Conservation (phyloP, 2,329 filamentous ascomycete genomes). For the Xylaria multiplex region DNA sequence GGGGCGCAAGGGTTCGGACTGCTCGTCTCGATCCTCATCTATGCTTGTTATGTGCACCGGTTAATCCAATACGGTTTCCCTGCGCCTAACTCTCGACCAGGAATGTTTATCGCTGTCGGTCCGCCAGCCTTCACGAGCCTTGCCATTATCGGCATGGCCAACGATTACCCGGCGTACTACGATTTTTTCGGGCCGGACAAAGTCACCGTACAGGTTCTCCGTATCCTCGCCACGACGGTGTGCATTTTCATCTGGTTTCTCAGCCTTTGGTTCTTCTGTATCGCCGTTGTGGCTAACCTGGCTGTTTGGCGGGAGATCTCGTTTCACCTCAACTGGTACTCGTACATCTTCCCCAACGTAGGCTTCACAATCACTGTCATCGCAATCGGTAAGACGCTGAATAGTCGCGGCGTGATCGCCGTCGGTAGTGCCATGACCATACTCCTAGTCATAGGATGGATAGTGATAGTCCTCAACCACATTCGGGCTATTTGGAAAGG, state of each 20-base stretch:
- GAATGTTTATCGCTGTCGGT: constrained; percentile 64
- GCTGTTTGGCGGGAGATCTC: constrained; percentile 44
- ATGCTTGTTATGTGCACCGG: constrained; percentile 54
- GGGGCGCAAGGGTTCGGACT: constrained; percentile 58
- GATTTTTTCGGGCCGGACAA: constrained; percentile 43
- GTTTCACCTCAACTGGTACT: constrained; percentile 66
- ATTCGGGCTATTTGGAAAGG: constrained; percentile 60
- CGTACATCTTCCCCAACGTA: constrained; percentile 73
- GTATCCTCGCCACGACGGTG: constrained; percentile 53
- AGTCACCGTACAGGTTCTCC: constrained; percentile 48
- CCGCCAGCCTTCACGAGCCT: constrained; percentile 56
- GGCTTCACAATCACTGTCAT: constrained; percentile 70
- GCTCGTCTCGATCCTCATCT: constrained; percentile 56
- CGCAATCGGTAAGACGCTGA: constrained; percentile 62
- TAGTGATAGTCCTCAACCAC: constrained; percentile 61
- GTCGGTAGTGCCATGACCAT: constrained; percentile 66
- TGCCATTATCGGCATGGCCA: constrained; percentile 59
- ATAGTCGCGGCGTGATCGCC: constrained; percentile 63
- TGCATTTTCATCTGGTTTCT: constrained; percentile 60
- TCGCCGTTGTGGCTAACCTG: constrained; percentile 46
- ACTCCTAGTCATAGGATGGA: constrained; percentile 64
- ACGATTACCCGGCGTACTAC: constrained; percentile 43
- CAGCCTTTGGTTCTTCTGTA: constrained; percentile 61
- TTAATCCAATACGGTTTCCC: constrained; percentile 57
- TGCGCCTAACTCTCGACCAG: constrained; percentile 48